Percentiles rank a stretch among this genome's conserved stretches.
Evolutionary conservation across 371 early-diverging fungal genomes (phyloP).

Genomic region (Dichotomocladium elegans): DNA sequence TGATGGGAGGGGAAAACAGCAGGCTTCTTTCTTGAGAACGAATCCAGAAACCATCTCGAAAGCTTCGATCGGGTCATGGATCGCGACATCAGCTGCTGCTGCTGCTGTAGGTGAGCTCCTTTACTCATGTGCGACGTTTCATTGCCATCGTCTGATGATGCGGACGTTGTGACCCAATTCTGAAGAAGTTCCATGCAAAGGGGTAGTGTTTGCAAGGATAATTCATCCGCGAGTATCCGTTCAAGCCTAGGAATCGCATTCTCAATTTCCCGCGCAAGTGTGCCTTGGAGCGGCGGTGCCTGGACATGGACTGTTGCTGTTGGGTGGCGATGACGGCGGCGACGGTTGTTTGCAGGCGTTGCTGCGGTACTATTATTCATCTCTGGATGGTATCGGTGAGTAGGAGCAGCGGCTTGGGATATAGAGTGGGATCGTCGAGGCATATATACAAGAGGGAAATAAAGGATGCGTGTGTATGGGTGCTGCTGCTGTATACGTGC

Average conservation of each 20-base stretch:
- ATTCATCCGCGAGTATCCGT: neutral
- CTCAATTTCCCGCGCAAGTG: conserved; percentile 1
- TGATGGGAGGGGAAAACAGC: neutral
- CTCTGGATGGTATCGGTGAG: no score
- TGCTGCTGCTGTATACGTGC: no score
- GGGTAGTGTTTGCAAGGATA: conserved; percentile 4
- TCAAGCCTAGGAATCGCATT: conserved; percentile 8
- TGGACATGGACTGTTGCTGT: neutral
- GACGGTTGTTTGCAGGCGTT: neutral
- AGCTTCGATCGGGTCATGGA: conserved; percentile 2
- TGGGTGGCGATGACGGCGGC: neutral
- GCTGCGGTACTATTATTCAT: no score
- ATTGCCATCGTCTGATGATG: neutral
- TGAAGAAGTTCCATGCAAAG: conserved; percentile 6
- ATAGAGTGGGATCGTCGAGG: conserved; percentile 3
- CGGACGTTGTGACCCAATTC: neutral
- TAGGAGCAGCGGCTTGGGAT: neutral
- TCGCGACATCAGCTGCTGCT: neutral
- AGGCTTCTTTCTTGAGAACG: conserved; percentile 3
- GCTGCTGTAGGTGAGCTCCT: no score
- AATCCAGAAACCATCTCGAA: conserved; percentile 1
- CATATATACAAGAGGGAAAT: no score
- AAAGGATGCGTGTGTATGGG: no score
- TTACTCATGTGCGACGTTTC: no score
- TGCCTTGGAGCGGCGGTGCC: neutral